Evolutionary conservation across 108 stramenopile species (phyloP), one percentile per base, ranked within the genome.

Genomic region (Seminavis robusta): DNA sequence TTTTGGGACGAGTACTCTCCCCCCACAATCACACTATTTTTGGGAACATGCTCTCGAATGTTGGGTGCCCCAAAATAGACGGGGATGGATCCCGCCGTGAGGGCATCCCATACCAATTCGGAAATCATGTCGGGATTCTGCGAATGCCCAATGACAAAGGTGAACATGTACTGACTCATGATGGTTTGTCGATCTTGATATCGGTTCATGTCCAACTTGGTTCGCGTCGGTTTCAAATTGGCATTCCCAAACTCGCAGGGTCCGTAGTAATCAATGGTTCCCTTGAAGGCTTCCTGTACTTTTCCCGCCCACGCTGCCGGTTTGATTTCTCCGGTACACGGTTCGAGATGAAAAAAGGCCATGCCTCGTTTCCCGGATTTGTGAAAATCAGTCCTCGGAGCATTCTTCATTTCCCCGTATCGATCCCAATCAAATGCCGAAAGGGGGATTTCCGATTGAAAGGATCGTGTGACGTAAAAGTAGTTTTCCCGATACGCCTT

Each of bases 391-490:
- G 74, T 56, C 21, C 52, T 27, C 5, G 69, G 64, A n/a, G n/a
- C n/a, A 19, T 39, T 41, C 33, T 59, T 32, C 23, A 70, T 37
- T 4, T 31, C 26, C n/a, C n/a, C n/a, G 53, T 79, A 74, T 25
- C 79, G 80, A 11, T 47, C 50, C 67, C 67, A 71, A 4, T 79
- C 80, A 53, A 77, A 83, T 55, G 82, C 84, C 0, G 87, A 64
- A 11, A 68, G 25, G 0, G 83, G 87, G 20, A 89, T 56, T 45
- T 82, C 83, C 1, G 78, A 80, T 55, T 61, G 52, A 47, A 84
- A 84, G n/a, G 82, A 84, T 41, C 83, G 82, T 0, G 80, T 81
- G 8, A 76, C 69, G 40, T 76, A 84, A 44, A 73, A 84, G 20
- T 71, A 36, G 33, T 72, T 51, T 11, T 74, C 32, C 19, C 42